These are phyloP conservation scores for Iberis pinnata DNA, from an alignment of 345 rosid species.

Conservation along the genomic window DNA sequence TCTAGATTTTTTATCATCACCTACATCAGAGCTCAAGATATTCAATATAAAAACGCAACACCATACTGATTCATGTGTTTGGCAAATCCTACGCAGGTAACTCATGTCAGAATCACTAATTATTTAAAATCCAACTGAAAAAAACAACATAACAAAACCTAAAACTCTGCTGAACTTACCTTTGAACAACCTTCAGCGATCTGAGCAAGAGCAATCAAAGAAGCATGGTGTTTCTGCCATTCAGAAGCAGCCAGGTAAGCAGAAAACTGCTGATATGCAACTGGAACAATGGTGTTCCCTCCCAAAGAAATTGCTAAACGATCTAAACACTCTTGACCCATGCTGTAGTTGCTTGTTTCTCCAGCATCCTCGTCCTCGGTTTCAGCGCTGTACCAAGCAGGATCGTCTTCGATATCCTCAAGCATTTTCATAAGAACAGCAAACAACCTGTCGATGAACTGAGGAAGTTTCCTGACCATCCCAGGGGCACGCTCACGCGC, in stretches of 20 bases:
- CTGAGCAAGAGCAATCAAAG: conserved; percentile 93
- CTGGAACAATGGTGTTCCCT: conserved; percentile 94
- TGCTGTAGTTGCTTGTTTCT: conserved; percentile 81
- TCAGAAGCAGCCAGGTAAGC: conserved; percentile 82
- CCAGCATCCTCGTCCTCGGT: conserved; percentile 95
- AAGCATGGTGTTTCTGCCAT: conserved; percentile 99
- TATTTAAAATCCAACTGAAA: background rate
- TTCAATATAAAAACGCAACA: background rate
- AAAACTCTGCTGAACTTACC: conserved; percentile 36
- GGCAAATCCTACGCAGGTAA: background rate
- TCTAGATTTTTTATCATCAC: conserved; percentile 90
- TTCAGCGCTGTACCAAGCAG: conserved; percentile 88
- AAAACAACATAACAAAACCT: background rate
- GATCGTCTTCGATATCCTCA: conserved; percentile 87
- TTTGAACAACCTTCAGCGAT: conserved; percentile 98
- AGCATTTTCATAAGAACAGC: conserved; percentile 87
- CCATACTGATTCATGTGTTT: too few relatives aligned
- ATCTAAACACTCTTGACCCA: conserved; percentile 98
- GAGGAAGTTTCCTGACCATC: conserved; percentile 98
- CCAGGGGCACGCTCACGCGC: conserved; percentile 99
- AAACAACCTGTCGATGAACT: conserved; percentile 80
- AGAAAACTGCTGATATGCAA: conserved; percentile 92
- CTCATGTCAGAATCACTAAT: background rate
- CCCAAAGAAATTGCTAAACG: conserved; percentile 88
- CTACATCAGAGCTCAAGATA: conserved; percentile 32